Base-by-base conservation (phyloP, 345 rosid genomes). In the Hibiscus mutabilis region DNA sequence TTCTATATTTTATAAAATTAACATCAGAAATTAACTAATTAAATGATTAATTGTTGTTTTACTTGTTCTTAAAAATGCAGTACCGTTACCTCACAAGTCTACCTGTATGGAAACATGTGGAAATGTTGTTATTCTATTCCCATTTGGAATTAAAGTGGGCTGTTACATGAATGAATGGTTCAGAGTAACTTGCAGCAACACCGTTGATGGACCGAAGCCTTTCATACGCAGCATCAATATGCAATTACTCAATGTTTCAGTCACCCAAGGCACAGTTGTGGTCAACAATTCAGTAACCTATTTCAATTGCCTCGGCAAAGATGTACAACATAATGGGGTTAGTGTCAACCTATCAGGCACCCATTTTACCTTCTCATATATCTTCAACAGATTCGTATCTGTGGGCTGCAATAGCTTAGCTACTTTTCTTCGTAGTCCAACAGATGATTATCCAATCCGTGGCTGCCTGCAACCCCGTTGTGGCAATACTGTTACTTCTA, bases 41-140 rank as follows among this genome's bases (percentile, higher is more conserved):
- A 37, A 37, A 0, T 37, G 42, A 37, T 37, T 37, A 37, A 37
- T 37, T 37, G 37, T 6, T 33, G 37, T 33, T 33, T 33, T 33
- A 33, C 37, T 6, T 33, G 42, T 37, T 37, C 42, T 37, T 8
- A 37, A 37, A 37, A 37, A 37, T 37, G 42, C 42, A 37, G 42
- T 37, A 37, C 42, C 42, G 42, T 63, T 9, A 61, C 46, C 46
- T 53, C 18, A 60, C 0, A 33, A 21, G 13, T 1, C 21, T 9
- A 8, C 9, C 6, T 71, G 72, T 25, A 9, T 0, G 6, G 63
- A 76, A 19, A 42, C 1, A 6, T 66, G 79, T 22, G 75, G 79
- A 21, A 14, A 58, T 37, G 56, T 76, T 31, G 49, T 5, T 7
- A 72, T 76, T 47, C 72, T 72, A 3, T 66, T 22, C 35, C 75